Conservation (phyloP, 345 rosid species). For the Leavenworthia alabamica region DNA sequence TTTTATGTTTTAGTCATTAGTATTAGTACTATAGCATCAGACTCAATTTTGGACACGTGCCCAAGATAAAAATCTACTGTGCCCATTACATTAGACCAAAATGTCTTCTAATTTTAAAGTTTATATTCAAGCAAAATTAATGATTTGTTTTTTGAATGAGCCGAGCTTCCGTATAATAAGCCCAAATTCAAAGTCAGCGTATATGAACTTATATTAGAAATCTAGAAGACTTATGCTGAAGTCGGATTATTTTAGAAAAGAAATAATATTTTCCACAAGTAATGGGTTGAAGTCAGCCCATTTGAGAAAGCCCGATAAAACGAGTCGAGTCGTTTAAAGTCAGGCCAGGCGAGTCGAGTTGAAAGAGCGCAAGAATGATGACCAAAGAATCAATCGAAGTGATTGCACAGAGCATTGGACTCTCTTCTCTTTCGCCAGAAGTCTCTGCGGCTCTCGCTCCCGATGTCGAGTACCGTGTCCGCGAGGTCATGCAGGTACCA, state of each 20-base stretch:
- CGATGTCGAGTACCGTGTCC: conserved; percentile 85
- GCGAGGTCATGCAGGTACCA: conserved; percentile 77
- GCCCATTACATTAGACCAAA: background rate
- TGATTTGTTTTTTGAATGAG: no score
- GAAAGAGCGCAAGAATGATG: conserved; percentile 18
- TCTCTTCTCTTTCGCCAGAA: conserved; percentile 61
- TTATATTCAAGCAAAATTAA: no score
- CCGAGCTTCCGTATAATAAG: no score
- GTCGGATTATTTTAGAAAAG: background rate
- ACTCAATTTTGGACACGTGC: no score
- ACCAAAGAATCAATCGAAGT: conserved; percentile 85
- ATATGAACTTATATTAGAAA: no score
- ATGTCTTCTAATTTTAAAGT: background rate
- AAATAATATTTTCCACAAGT: background rate
- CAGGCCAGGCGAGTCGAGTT: background rate
- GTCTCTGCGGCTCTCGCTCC: conserved; percentile 59
- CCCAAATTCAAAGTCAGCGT: no score
- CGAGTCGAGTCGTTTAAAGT: background rate
- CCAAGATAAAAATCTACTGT: no score
- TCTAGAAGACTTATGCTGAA: no score
- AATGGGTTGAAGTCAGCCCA: background rate
- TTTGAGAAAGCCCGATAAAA: background rate
- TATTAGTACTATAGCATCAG: no score
- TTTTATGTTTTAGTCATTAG: no score
- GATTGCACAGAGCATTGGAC: conserved; percentile 76